Evolutionary conservation across 306 rosid genomes (phyloP), one percentile per base, ranked within the genome.

Genomic region (Rubus idaeus): DNA sequence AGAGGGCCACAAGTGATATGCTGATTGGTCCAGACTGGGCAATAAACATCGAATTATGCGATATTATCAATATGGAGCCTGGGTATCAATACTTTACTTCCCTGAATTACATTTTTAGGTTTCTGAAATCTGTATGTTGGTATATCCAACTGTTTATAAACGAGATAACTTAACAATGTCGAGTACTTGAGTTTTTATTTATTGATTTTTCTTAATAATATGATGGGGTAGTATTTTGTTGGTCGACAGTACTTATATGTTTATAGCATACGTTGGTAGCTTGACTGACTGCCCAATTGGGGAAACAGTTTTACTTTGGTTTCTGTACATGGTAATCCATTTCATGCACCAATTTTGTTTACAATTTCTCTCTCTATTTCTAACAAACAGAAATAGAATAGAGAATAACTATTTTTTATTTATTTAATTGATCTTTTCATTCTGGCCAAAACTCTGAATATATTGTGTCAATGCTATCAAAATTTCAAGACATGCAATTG

Each of bases 21-120:
- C 88, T 96, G 84, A 91, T 87, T 42, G 96, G 97, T 78, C 98
- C 99, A 1, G 98, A 96, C 82, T 96, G 98, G 99, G 98, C 98
- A 42, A 76, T 96, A 68, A 96, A 96, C 83, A 88, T 96, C 16
- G 99, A 96, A 81, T 75, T 96, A 63, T 96, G 99, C 62, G 99
- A 96, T 85, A 85, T 92, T 76, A 90, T 92, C 75, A 96, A 92
- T 61, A 81, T 82, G 86, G 91, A 91, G 35, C 99, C 97, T 14
- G 91, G 96, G 98, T 96, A 90, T 75, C 39, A 46, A 70, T 80
- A 26, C 77, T 65, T 82, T 74, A 35, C 57, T 50, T 77, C 23
- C 69, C 23, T 5, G 5, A 45, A 0, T 73, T 67, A 72, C 12
- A 0, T 72, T 60, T 52, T 26, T 44, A n/a, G 1, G 14, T 68